Evolutionary conservation across 2,329 filamentous ascomycete species (phyloP).

Genomic region (Hymenoscyphus repandus): DNA sequence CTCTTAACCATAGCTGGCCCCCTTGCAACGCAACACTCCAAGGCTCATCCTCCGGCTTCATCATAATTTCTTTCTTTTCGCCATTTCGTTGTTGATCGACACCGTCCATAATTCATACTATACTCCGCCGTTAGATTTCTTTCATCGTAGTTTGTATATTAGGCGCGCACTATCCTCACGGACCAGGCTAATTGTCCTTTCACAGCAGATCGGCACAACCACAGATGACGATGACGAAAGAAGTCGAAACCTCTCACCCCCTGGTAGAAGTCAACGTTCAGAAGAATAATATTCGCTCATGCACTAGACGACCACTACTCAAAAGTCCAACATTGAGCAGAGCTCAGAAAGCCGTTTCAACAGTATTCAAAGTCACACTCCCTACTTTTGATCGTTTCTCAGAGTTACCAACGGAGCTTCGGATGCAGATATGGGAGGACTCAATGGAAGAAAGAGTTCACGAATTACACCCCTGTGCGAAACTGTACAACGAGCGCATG

Average conservation of each 20-base stretch:
- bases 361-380: slow-evolving; percentile 10
- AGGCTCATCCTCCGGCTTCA: not conserved
- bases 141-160: too few species aligned
- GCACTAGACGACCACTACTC: slow-evolving; percentile 66
- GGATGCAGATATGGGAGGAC: slow-evolving; percentile 26
- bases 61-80: not conserved
- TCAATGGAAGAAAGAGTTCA: slow-evolving; percentile 25
- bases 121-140: too few species aligned
- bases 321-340: slow-evolving; percentile 33
- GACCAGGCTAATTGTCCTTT: too few species aligned
- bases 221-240: too few species aligned
- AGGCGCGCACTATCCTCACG: too few species aligned
- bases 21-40: too few species aligned
- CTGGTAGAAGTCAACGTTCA: not conserved
- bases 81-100: too few species aligned
- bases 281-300: slow-evolving; percentile 73
- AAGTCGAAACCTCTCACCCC: too few species aligned
- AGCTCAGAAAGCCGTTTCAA: slow-evolving; percentile 63
- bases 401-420: slow-evolving; percentile 24
- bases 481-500: slow-evolving; percentile 28
- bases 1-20: not conserved
- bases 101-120: too few species aligned
- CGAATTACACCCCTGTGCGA: slow-evolving; percentile 29
- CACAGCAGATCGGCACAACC: too few species aligned
- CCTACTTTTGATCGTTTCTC: slow-evolving; percentile 21